Evolutionary conservation across 2,329 filamentous ascomycete species (phyloP), one percentile per base, ranked within the genome.

Genomic region (Trichoderma afroharzianum): DNA sequence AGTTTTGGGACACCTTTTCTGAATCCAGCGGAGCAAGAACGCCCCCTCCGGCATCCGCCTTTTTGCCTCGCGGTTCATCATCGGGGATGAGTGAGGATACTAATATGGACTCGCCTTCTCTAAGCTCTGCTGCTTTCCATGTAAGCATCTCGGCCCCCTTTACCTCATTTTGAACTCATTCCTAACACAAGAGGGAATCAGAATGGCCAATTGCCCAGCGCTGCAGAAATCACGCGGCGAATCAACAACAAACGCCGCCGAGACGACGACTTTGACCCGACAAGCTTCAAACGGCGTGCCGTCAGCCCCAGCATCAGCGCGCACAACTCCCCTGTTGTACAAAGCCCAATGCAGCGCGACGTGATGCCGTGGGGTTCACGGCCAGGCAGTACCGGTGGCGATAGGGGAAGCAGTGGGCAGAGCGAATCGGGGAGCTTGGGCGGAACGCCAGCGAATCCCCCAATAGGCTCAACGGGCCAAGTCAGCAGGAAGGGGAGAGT

Each of bases 291-390:
- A 82, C 89, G 95, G 18, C 89, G 95, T 57, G 95, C 95, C 28
- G 95, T 98, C 3, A 96, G 93, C 72, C 95, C 95, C 0, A 93
- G 95, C 18, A 91, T 98, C 86, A 97, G 94, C 79, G 91, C 92
- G 2, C 94, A 97, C 77, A 97, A 95, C 81, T 97, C 93, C 73
- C 95, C 95, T 1, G 87, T 97, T 43, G 88, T 95, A 76, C 93
- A 97, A 79, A 95, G 93, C 70, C 94, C 95, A 1, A 88, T 92
- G 74, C 90, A 95, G 78, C 87, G 91, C 62, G 93, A 94, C 74
- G 83, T 83, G 57, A 87, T 86, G 66, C 86, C 91, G 0, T 95
- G 92, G 92, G 91, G 92, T n/a, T 91, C 90, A 7, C 85, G 91
- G 18, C 88, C 92, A 39, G 86, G 90, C 6, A 91, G 89, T 74